Base-by-base conservation (phyloP, 1,284 basidiomycete genomes). In the Polyporus tsugae region DNA sequence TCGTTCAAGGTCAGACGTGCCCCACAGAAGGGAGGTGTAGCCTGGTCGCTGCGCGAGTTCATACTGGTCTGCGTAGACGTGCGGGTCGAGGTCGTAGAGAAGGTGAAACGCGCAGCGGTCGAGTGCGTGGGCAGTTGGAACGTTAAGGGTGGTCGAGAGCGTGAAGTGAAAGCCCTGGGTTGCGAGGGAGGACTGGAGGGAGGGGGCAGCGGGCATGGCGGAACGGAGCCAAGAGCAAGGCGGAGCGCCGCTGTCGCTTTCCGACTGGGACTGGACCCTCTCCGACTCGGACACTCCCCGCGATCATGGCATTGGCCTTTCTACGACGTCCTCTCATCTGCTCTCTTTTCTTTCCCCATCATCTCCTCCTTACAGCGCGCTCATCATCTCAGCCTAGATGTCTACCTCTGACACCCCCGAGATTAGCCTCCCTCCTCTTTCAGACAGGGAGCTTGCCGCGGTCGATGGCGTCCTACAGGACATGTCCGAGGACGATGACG, bases 11-110 rank as follows among this genome's bases (percentile, higher is more conserved):
- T 87, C 86, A 10, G 78, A 75, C 2, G 77, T 77, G n/a, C 84
- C 84, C 75, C 80, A 80, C 64, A 85, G 78, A 11, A 74, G 67
- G 73, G 83, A 84, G 0, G 79, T 86, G 36, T 77, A 80, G 19
- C 79, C 78, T 7, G 81, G 80, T 59, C 83, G 78, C 66, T 86
- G 83, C 11, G 78, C 79, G 44, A 88, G 83, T 72, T 89, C 87
- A 74, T 87, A 86, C 6, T 82, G 83, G 75, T 88, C 86, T 59
- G 84, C 81, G 73, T 87, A 87, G 49, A 86, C 72, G 39, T 83
- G 76, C 0, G 83, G 80, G 2, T 85, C 84, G 22, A 88, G 79
- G 5, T 74, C 72, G 74, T 81, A 82, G 49, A 81, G 75, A 6
- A 87, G 75, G 68, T 85, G 78, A 0, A 85, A 73, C 17, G 80